phyloP scores from a whole-genome alignment of 2,329 filamentous ascomycete species.

The Botrytis porri region DNA sequence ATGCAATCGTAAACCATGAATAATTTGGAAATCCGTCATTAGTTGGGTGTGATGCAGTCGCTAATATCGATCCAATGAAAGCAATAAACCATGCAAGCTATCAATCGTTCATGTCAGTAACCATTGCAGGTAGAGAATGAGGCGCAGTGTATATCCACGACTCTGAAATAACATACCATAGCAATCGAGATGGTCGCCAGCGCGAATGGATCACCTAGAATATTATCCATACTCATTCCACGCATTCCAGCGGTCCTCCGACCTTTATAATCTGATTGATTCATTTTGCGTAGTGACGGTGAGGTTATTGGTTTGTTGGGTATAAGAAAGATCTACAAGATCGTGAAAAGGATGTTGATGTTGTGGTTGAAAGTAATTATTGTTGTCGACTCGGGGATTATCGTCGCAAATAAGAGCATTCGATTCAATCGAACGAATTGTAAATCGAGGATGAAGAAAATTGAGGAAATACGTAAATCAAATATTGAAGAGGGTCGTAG shows the following conservation, averaged over 20 bases:
- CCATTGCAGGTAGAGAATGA: background rate
- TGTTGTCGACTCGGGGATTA: slow-evolving; percentile 5
- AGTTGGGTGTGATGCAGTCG: slow-evolving; percentile 50
- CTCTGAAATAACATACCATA: slow-evolving; percentile 58
- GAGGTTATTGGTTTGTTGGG: slow-evolving; percentile 71
- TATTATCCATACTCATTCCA: slow-evolving; percentile 76
- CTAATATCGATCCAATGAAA: slow-evolving; percentile 81
- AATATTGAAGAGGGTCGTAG: slow-evolving; percentile 1
- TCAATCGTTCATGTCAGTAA: slow-evolving; percentile 20
- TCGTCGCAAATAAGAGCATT: slow-evolving; percentile 16
- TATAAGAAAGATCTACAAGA: slow-evolving; percentile 45
- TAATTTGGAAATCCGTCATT: slow-evolving; percentile 69
- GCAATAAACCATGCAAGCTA: slow-evolving; percentile 95
- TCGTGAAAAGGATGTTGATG: background rate
- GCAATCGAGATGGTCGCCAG: slow-evolving; percentile 91
- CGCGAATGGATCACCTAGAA: slow-evolving; percentile 94
- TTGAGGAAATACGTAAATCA: background rate
- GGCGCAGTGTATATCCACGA: slow-evolving; percentile 7
- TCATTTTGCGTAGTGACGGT: slow-evolving; percentile 78
- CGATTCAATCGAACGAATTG: slow-evolving; percentile 12
- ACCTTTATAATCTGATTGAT: slow-evolving; percentile 56
- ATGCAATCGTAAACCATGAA: slow-evolving; percentile 88
- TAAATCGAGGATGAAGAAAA: slow-evolving; percentile 9
- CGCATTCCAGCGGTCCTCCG: slow-evolving; percentile 51
- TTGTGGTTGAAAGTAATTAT: slow-evolving; percentile 1